These are phyloP conservation scores for Skeletonema potamos DNA, from an alignment of 108 stramenopile genomes.

Conservation along the genomic window DNA sequence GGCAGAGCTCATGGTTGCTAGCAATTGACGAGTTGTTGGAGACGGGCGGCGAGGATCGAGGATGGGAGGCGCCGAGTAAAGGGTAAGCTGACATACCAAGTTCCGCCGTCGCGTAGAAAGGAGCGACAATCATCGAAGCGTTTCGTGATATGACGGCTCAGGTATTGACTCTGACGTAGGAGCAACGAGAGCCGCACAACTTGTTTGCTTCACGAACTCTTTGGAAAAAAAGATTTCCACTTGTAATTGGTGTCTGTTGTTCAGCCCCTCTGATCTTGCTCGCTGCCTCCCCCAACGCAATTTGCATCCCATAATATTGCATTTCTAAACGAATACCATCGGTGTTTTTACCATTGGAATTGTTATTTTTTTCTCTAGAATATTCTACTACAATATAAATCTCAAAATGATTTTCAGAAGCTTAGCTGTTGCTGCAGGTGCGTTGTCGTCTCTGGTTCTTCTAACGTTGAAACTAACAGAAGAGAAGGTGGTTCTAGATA, in stretches of 20 bases:
- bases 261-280: too few species aligned
- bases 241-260: neutral
- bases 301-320: too few species aligned
- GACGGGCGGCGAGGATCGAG: neutral
- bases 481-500: neutral
- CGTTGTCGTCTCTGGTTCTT: neutral
- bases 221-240: neutral
- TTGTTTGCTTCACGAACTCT: neutral
- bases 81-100: neutral
- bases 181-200: neutral
- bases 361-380: neutral
- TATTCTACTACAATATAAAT: slow-evolving; percentile 2
- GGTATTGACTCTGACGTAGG: neutral
- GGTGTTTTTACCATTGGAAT: neutral
- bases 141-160: neutral
- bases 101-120: neutral
- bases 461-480: neutral
- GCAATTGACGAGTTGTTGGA: neutral
- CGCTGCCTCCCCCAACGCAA: too few species aligned
- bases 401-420: slow-evolving; percentile 67
- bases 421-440: slow-evolving; percentile 65
- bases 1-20: slow-evolving; percentile 46
- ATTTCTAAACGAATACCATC: neutral
- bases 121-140: neutral
- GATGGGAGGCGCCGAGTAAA: neutral